phyloP scores from a whole-genome alignment of 2,329 filamentous ascomycete genomes.

The Neonectria faginata region DNA sequence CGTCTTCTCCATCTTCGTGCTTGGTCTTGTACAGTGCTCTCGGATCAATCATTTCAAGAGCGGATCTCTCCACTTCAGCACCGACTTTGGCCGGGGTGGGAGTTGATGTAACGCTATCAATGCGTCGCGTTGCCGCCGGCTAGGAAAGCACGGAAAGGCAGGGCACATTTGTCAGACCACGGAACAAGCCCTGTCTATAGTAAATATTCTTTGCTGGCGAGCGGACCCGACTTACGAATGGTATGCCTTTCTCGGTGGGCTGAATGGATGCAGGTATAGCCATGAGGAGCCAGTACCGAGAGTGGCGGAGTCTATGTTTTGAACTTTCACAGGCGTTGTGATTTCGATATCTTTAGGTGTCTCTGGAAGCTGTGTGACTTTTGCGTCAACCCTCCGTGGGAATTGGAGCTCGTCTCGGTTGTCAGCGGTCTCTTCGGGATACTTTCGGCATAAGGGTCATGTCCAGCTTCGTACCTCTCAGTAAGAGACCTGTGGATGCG shows the following conservation, averaged over 20 bases:
- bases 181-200: too few relatives aligned
- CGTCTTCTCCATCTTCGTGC: background rate
- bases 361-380: background rate
- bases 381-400: background rate
- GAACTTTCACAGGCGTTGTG: background rate
- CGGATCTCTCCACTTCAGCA: background rate
- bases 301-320: too few relatives aligned
- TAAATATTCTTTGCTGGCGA: background rate
- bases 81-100: background rate
- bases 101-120: background rate
- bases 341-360: background rate
- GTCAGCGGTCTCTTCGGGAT: constrained; percentile 33
- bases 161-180: background rate
- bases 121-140: background rate
- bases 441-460: constrained; percentile 43
- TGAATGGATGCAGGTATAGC: background rate
- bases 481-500: background rate
- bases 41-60: background rate
- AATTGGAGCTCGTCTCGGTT: constrained; percentile 31
- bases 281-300: background rate
- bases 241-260: background rate
- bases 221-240: background rate
- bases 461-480: background rate
- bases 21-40: background rate
- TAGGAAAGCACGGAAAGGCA: background rate